phyloP scores from a whole-genome alignment of 345 rosid species.

The Gossypium thurberi region DNA sequence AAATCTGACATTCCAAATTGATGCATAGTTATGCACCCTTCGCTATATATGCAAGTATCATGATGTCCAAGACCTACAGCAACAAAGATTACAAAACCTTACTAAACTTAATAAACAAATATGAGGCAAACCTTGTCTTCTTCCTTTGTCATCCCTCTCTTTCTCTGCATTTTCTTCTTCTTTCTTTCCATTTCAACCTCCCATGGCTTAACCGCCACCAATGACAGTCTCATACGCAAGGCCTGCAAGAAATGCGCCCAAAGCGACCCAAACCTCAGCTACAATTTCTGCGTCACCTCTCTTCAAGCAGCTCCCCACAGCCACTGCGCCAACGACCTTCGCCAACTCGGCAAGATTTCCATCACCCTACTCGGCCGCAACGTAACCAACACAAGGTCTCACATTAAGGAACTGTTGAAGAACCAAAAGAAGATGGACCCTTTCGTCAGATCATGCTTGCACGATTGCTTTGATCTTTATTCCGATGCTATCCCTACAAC shows the following conservation, averaged over 20 bases:
- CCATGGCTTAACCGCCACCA: slow-evolving; percentile 8
- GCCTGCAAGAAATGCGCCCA: slow-evolving; percentile 42
- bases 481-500: slow-evolving; percentile 34
- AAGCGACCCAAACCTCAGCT: slow-evolving; percentile 32
- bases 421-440: slow-evolving; percentile 27
- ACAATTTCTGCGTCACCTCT: slow-evolving; percentile 39
- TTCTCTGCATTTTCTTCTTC: slow-evolving; percentile 5
- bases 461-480: slow-evolving; percentile 48
- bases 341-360: slow-evolving; percentile 42
- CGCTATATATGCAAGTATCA: neutral
- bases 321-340: slow-evolving; percentile 25
- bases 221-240: slow-evolving; percentile 21
- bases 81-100: neutral
- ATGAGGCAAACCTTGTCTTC: slow-evolving; percentile 13
- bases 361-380: slow-evolving; percentile 30
- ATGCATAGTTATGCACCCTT: too few species aligned
- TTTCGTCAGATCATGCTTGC: slow-evolving; percentile 22
- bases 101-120: neutral
- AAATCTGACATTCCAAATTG: too few species aligned
- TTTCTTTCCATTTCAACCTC: neutral
- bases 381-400: slow-evolving; percentile 29
- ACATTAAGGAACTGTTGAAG: slow-evolving; percentile 27
- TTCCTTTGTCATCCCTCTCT: slow-evolving; percentile 4
- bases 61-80: neutral
- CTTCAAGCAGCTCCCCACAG: slow-evolving; percentile 31